Evolutionary conservation across 2,329 filamentous ascomycete genomes (phyloP), one percentile per base, ranked within the genome.

Genomic region (Beauveria varroae): DNA sequence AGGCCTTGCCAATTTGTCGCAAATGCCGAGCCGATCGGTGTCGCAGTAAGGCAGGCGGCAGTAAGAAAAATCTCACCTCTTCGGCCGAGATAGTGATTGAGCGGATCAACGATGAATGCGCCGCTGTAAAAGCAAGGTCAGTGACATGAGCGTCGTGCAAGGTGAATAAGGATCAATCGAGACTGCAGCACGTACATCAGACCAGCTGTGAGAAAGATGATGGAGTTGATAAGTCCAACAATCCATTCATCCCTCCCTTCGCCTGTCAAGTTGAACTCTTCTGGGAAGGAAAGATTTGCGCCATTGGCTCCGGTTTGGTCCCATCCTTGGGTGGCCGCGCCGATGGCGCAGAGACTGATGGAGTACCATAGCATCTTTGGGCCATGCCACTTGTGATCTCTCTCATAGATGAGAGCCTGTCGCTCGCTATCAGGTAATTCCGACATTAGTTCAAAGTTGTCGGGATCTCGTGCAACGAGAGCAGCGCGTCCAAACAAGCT

Each of bases 11-110:
- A 90, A 1, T 79, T 83, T 62, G 87, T 81, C 6, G 82, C 80
- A 60, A 86, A 85, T 0, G 78, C 83, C 62, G 74, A 79, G 43
- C 82, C 83, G 62, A 84, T 82, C 0, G 81, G 79, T 2, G 83
- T 74, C 53, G 85, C 70, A 49, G 86, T 72, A 55, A 70, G 30
- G 60, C 68, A 54, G 57, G 66, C 67, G 49, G 85, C 86, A 3
- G 85, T 84, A 54, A 88, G 76, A 68, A 88, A 88, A 61, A 89
- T 87, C 9, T 85, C 86, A 43, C 86, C 86, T 14, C 87, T 79
- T 63, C 87, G 83, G 16, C 86, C 87, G 61, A 89, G 83, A 68
- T 76, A 82, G 64, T 85, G 78, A 69, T 88, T 88, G 24, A 83
- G 68, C 4, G 85, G 85, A 64, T 72, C 70, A 43, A 68, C 68